phyloP scores from a whole-genome alignment of 805 yeast genomes.

The Kodamaea jinghongensis region DNA sequence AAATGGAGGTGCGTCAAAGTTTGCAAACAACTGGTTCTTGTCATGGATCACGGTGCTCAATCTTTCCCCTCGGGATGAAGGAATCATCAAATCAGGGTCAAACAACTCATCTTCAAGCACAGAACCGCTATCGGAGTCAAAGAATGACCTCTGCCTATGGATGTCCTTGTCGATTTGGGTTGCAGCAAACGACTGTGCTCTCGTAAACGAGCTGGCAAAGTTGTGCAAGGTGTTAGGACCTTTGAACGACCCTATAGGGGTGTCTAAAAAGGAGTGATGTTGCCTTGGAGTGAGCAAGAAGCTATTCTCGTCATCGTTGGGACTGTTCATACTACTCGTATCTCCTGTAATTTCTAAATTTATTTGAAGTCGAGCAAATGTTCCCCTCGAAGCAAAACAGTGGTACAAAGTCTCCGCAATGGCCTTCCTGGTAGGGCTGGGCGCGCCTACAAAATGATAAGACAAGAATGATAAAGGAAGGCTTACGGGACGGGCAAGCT shows the following conservation, averaged over 20 bases:
- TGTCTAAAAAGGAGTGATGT: slow-evolving; percentile 12
- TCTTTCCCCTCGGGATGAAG: slow-evolving; percentile 61
- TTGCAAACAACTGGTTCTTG: slow-evolving; percentile 22
- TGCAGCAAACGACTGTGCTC: slow-evolving; percentile 35
- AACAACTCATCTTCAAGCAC: slow-evolving; percentile 34
- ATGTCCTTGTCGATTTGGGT: slow-evolving; percentile 19
- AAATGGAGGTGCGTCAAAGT: slow-evolving; percentile 12
- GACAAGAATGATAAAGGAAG: too few relatives aligned
- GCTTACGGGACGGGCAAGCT: too few relatives aligned
- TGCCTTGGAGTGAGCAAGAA: slow-evolving; percentile 8
- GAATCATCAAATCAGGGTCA: slow-evolving; percentile 52
- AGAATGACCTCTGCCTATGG: slow-evolving; percentile 19
- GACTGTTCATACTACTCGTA: slow-evolving; percentile 2
- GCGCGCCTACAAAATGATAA: too few relatives aligned
- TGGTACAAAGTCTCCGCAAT: too few relatives aligned
- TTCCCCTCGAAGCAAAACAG: too few relatives aligned
- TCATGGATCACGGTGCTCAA: slow-evolving; percentile 55
- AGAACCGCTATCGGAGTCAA: slow-evolving; percentile 12
- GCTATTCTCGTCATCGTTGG: slow-evolving; percentile 11
- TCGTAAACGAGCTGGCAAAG: slow-evolving; percentile 38
- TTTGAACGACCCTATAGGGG: slow-evolving; percentile 17
- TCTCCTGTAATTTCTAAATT: too few relatives aligned
- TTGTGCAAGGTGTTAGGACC: slow-evolving; percentile 38
- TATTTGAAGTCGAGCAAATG: too few relatives aligned
- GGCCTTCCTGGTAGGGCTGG: too few relatives aligned